Evolutionary conservation across 345 rosid species (phyloP).

Genomic region (Citrus sp.): DNA sequence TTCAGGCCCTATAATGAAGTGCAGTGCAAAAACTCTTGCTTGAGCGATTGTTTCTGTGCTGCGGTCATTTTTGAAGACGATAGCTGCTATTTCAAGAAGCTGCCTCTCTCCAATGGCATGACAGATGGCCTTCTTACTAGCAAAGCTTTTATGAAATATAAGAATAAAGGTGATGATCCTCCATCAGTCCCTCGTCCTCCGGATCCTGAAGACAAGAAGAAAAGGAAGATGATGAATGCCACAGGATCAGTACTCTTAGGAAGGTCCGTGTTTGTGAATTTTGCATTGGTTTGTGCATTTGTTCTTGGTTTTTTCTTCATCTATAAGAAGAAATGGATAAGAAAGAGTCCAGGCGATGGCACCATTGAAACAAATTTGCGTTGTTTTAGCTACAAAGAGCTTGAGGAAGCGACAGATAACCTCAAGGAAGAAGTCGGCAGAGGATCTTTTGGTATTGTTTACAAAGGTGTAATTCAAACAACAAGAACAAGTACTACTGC

Average conservation of each 20-base stretch:
- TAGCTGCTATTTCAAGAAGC: conserved; percentile 1
- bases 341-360: neutral
- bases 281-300: neutral
- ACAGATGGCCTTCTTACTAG: neutral
- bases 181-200: too few relatives aligned
- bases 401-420: neutral
- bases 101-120: conserved; percentile 14
- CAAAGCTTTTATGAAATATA: neutral
- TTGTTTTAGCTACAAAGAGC: neutral
- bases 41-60: conserved; percentile 1
- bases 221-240: neutral
- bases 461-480: conserved; percentile 5
- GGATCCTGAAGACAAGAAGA: neutral
- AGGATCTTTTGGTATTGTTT: conserved; percentile 14
- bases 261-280: conserved; percentile 9
- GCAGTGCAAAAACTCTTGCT: neutral
- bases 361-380: neutral
- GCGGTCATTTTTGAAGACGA: neutral
- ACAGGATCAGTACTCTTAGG: neutral
- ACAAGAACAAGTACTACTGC: neutral
- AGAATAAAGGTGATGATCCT: neutral
- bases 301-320: conserved; percentile 12
- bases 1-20: neutral
- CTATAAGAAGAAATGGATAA: conserved; percentile 1
- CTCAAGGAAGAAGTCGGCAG: conserved; percentile 7